Evolutionary conservation across 331 rosid genomes (phyloP), one percentile per base, ranked within the genome.

Genomic region (Quercus lobata): DNA sequence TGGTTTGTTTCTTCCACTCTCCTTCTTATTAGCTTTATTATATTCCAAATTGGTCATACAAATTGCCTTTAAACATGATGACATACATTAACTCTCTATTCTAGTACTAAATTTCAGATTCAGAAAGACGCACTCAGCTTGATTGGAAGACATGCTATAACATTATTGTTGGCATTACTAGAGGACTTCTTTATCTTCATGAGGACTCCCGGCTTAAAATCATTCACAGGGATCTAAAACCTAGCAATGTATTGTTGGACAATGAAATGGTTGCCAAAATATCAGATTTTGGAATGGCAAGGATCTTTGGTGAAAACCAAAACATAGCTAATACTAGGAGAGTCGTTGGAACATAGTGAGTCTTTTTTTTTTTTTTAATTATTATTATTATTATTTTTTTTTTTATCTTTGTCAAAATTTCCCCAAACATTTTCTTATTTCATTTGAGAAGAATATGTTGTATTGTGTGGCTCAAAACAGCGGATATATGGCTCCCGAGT

Each of bases 401-500:
- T 0, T 0, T 27, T 63, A 14, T 22, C 25, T 61, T 5, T 34
- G 37, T 37, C 10, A 37, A 37, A 0, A 0, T 57, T 75, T 19
- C n/a, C 16, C 16, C 5, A 1, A 49, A 49, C 5, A 10, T 12
- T 10, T 49, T 49, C 5, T 49, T 3, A 1, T 10, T 49, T 12
- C 17, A 49, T 49, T 49, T 12, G 14, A 5, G 6, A 65, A 7
- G 41, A 16, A 17, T 17, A 17, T 41, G 8, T 34, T 14, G 14
- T 61, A 73, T 30, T 73, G 9, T 12, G 25, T 6, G 24, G 17
- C 19, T 53, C 16, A 27, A 71, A 55, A 54, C 62, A 92, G 92
- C 56, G 91, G 97, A n/a, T 92, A 92, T 8, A 90, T 92, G 86
- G 80, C 97, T 61, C 94, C 97, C 0, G 91, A 92, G 57, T 92